Conservation (phyloP, 345 rosid genomes). For the Excoecaria agallocha region DNA sequence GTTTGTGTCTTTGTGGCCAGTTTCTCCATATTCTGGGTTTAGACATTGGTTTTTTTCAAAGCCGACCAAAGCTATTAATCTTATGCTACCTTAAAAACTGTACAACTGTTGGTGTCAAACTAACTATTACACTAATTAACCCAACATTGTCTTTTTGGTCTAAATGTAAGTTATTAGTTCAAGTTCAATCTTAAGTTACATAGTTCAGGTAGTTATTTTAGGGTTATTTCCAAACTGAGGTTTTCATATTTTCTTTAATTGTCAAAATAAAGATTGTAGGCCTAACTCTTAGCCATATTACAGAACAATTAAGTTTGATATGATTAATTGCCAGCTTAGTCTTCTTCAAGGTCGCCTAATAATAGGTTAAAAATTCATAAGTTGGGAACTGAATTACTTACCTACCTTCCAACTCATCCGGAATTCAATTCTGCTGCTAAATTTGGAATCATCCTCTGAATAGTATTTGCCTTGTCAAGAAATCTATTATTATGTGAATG, state of each 20-base stretch:
- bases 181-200: neutral
- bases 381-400: slow-evolving; percentile 2
- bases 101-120: too few species aligned
- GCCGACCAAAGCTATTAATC: neutral
- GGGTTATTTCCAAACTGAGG: neutral
- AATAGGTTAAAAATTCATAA: neutral
- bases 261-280: neutral
- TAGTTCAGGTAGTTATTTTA: neutral
- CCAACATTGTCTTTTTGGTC: slow-evolving; percentile 16
- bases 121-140: too few species aligned
- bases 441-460: neutral
- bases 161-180: slow-evolving; percentile 22
- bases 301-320: neutral
- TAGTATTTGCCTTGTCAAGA: neutral
- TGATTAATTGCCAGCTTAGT: neutral
- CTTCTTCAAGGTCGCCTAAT: neutral
- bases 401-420: neutral
- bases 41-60: neutral
- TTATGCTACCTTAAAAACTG: too few species aligned
- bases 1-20: slow-evolving; percentile 9
- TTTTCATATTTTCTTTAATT: neutral
- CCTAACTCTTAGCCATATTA: neutral
- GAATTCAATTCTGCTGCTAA: neutral
- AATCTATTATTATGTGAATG: neutral
- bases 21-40: neutral